These are phyloP conservation scores for Vaccinium macrocarpon DNA, from an alignment of 148 eudicot genomes.

Conservation along the genomic window DNA sequence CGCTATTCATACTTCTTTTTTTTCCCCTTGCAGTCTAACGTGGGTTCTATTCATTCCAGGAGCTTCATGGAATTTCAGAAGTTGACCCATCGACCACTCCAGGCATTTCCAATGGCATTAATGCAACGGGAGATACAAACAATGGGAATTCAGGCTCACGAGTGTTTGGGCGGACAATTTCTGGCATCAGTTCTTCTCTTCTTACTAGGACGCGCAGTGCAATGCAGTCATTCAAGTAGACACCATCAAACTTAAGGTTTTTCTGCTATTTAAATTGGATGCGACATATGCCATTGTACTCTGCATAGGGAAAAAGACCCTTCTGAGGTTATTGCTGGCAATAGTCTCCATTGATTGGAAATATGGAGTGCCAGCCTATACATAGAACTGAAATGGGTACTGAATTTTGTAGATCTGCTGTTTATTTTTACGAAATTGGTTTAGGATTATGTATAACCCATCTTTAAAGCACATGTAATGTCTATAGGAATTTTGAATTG, in stretches of 20 bases:
- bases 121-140: slow-evolving; percentile 30
- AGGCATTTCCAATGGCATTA: slow-evolving; percentile 27
- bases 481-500: background rate
- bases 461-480: background rate
- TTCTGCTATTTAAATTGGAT: background rate
- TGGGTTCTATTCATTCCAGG: slow-evolving; percentile 33
- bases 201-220: slow-evolving; percentile 62
- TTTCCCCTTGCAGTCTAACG: background rate
- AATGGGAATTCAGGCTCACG: slow-evolving; percentile 24
- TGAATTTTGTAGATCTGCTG: slow-evolving; percentile 11
- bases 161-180: slow-evolving; percentile 31
- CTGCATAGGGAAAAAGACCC: background rate
- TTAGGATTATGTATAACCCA: background rate
- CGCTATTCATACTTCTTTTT: background rate
- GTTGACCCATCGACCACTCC: slow-evolving; percentile 29
- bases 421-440: background rate
- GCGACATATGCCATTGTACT: background rate
- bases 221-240: slow-evolving; percentile 44
- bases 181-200: slow-evolving; percentile 38
- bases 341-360: background rate
- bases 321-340: background rate
- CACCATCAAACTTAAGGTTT: background rate
- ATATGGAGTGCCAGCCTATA: background rate
- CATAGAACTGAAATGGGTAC: slow-evolving; percentile 3
- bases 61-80: slow-evolving; percentile 33